A percentile compares a stretch with the other conserved stretches of the same genome.
Conservation (phyloP, 2,329 filamentous ascomycete genomes). For the Paracorniculantispora psalliotae region DNA sequence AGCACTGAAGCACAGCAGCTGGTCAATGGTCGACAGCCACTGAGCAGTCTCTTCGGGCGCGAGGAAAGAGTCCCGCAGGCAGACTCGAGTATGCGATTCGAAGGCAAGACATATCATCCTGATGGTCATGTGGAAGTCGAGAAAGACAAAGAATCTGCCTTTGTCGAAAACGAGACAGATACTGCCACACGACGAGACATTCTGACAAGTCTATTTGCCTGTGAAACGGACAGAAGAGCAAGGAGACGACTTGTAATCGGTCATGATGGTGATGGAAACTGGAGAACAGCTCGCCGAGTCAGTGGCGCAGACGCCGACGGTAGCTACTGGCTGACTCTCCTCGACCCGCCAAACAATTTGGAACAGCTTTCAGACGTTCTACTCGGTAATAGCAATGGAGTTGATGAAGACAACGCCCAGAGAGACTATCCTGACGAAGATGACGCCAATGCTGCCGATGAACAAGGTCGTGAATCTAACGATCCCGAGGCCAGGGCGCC, state of each 20-base stretch:
- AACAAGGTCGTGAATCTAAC: conserved; percentile 18
- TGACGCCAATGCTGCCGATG: conserved; percentile 11
- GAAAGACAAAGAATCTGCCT: conserved; percentile 51
- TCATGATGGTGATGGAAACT: conserved; percentile 30
- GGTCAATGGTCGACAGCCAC: conserved; percentile 67
- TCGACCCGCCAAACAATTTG: conserved; percentile 41
- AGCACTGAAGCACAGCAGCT: conserved; percentile 73
- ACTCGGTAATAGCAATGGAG: conserved; percentile 25
- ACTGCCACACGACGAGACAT: conserved; percentile 57
- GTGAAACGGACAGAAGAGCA: conserved; percentile 26
- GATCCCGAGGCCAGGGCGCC: conserved; percentile 26
- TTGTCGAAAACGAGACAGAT: conserved; percentile 57
- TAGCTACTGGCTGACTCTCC: conserved; percentile 39
- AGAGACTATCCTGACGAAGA: conserved; percentile 23
- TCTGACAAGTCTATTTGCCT: conserved; percentile 49
- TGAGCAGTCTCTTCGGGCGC: conserved; percentile 70
- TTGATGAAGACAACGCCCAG: conserved; percentile 21
- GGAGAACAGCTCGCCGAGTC: conserved; percentile 29
- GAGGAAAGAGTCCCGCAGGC: conserved; percentile 63
- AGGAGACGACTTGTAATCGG: conserved; percentile 25
- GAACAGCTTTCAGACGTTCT: conserved; percentile 39
- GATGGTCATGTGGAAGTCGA: conserved; percentile 62
- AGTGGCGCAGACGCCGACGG: conserved; percentile 29
- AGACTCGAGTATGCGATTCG: conserved; percentile 50
- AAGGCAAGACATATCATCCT: conserved; percentile 60